phyloP scores from a whole-genome alignment of 192 early-diverging fungal species.

The Coemansia sp. region DNA sequence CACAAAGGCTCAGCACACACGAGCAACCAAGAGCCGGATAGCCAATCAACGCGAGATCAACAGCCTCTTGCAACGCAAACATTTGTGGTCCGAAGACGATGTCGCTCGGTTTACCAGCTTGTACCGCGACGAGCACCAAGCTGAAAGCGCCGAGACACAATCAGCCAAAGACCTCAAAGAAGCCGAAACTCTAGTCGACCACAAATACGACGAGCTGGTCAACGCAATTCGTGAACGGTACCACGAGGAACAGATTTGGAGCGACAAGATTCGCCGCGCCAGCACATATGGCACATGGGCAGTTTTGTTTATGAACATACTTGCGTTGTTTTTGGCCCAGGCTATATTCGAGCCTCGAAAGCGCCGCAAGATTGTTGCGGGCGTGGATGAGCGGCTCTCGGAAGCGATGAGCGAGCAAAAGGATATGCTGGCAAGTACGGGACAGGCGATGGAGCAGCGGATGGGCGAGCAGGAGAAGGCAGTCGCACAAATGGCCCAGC shows the following conservation, averaged over 20 bases:
- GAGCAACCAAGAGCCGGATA: conserved; percentile 59
- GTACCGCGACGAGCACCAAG: conserved; percentile 68
- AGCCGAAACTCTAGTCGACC: conserved; percentile 64
- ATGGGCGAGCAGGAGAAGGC: conserved; percentile 20
- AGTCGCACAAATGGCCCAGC: conserved; percentile 16
- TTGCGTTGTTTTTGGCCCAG: conserved; percentile 69
- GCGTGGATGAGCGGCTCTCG: conserved; percentile 63
- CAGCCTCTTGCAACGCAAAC: conserved; percentile 74
- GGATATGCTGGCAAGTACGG: neutral
- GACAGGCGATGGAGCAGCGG: neutral
- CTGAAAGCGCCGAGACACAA: conserved; percentile 55
- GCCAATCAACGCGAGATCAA: conserved; percentile 74
- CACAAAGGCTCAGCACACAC: conserved; percentile 59
- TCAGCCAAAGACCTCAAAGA: conserved; percentile 55
- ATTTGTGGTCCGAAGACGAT: conserved; percentile 71
- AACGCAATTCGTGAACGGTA: conserved; percentile 73
- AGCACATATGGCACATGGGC: conserved; percentile 77
- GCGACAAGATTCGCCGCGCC: conserved; percentile 79
- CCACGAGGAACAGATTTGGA: conserved; percentile 84
- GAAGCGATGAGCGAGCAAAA: conserved; percentile 55
- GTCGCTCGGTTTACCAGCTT: conserved; percentile 74
- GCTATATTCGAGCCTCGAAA: conserved; percentile 73
- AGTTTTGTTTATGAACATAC: conserved; percentile 64
- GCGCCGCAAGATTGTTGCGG: conserved; percentile 63
- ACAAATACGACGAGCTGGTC: conserved; percentile 62